Base-by-base conservation (phyloP, 176 grass and related monocot species). In the Olyra latifolia region DNA sequence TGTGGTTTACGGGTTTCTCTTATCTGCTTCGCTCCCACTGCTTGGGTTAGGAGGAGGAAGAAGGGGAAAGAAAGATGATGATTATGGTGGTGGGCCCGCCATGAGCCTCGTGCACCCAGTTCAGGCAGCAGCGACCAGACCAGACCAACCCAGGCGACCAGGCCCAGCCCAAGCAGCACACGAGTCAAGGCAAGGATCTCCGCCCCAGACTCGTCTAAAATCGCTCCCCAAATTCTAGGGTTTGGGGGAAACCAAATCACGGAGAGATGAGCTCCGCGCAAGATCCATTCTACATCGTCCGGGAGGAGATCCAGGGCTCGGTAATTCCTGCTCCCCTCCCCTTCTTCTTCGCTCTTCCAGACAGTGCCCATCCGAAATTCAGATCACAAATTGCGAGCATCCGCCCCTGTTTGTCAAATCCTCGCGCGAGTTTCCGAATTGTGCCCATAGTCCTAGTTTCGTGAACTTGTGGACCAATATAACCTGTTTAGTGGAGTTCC, bases 271-370 rank as follows among this genome's bases (percentile, higher is more conserved):
- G 87, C 77, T 85, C 87, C 22, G 71, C 87, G 39, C 87, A 89
- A 6, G 87, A 89, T 69, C 87, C 87, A 1, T 89, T 89, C 87
- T 89, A 85, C 87, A 81, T 89, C 82, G 87, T 85, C 57, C 87
- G 87, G 20, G 87, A 85, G 82, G 87, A 89, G 82, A 89, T 89
- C 82, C 87, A 89, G 38, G 82, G 75, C 65, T 65, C 87, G 87
- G 87, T 89, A 85, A 85, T 63, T 17, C 32, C 4, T 20, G 7
- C 29, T 40, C 17, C 7, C 15, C 17, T 23, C 7, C 46, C 20
- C 2, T 6, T 40, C 72, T 69, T 52, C 3, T 22, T 15, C 24
- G 54, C 17, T 66, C n/a, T n/a, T 75, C 22, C 1, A 9, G 10
- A n/a, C 4, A 77, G 7, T 3, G 11, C 10, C 22, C 3, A 13